Base-by-base conservation (phyloP, 225 moss, liverwort and hornwort species). In the Polytrichum formosum region DNA sequence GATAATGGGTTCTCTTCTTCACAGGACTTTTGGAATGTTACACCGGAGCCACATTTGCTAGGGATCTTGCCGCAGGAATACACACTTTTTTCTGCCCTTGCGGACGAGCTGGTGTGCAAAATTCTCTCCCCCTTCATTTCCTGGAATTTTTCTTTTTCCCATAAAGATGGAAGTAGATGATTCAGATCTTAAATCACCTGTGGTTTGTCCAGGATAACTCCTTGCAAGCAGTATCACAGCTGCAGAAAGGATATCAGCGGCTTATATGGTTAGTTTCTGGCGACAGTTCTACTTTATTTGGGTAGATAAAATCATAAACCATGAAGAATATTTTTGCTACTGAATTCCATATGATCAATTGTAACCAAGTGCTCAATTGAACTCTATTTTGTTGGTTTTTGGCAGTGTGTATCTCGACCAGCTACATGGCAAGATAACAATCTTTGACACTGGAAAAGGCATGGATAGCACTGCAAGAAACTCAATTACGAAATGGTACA, bases 1-100 rank as follows among this genome's bases (percentile, higher is more conserved):
- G 68, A 53, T 22, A 6, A 25, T 55, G 53, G 68, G 46, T n/a
- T 30, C 6, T 30, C 30, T 30, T 25, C 53, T 68, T 22, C 18
- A 21, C 68, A 86, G 86, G 82, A 55, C 0, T 79, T 80, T 53
- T 86, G 86, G 82, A 86, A 86, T 28, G 82, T 82, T 1, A 82
- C 82, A 1, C 86, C 82, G 9, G 86, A 86, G 56, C 82, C 82
- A 10, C 79, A 82, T 53, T 77, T 86, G 79, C 54, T 86, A 35
- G 80, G 61, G 26, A 75, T 82, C 3, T 70, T 82, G 63, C 86
- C 82, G 17, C 86, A 86, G 20, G 82, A 82, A 61, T 86, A 86
- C 27, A 86, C 86, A 1, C 28, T 86, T 59, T 86, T 86, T 25
- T 77, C 79, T 3, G 86, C 86, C 0, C 70, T 86, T 6, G 86